Base-by-base conservation (phyloP, 2,329 filamentous ascomycete genomes). In the Tolypocladium guangdongense region DNA sequence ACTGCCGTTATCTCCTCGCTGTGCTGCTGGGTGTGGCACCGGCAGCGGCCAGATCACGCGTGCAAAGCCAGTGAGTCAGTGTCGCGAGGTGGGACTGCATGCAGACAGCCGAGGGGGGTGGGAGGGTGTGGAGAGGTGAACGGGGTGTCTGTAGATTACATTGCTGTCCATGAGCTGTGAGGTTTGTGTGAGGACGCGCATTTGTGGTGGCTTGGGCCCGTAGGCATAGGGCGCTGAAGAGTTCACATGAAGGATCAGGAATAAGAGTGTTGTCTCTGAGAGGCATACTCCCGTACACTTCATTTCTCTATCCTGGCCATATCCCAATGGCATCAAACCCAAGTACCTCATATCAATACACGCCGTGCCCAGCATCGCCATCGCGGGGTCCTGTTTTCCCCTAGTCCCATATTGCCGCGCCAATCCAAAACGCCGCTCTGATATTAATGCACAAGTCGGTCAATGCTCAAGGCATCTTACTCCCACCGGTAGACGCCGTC, bases 401-500 rank as follows among this genome's bases (percentile, higher is more conserved):
- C 22, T 14, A 16, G 6, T 8, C 24, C 22, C 22, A 27, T 43
- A 8, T 43, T 22, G 20, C 20, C 39, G 8, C 3, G 10, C 16
- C 18, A 7, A 32, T 32, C 30, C 24, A 32, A 45, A 30, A 18
- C 27, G 43, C 27, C 22, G 32, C 16, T 22, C 22, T 10, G n/a
- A n/a, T 27, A 30, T 30, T 18, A n/a, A 3, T 20, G 38, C 48
- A 37, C 12, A 4, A 7, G 14, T 7, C 41, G 2, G 18, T 10
- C 3, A 11, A 10, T 32, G 16, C 24, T 3, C 16, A 6, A 11
- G 3, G 7, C 41, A 30, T 12, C 8, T 70, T 64, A 74, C 60
- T 73, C 72, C 62, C 64, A 70, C 47, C 69, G 66, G 63, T 72
- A 73, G 7, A 67, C 51, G 1, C 68, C 70, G 41, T 72, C 67